A percentile compares a stretch with the other conserved stretches of the same genome.
Evolutionary conservation across 1,284 basidiomycete species (phyloP).

Genomic region (Boletus hoseneyae): DNA sequence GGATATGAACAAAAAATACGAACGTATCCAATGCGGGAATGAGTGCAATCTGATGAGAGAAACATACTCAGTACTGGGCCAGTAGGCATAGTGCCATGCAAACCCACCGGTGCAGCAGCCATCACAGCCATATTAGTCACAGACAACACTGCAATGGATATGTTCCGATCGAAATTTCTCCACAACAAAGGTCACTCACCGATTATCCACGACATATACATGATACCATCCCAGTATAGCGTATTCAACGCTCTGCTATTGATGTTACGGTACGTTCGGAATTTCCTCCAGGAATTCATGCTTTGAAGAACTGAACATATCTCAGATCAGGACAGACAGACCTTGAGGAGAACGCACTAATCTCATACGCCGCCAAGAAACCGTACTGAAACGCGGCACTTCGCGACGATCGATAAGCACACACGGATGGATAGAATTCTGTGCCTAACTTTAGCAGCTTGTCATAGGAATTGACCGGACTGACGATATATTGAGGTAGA

Average conservation of each 20-base stretch:
- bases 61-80: not conserved
- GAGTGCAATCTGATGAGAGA: constrained; percentile 15
- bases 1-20: constrained; percentile 8
- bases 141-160: constrained; percentile 17
- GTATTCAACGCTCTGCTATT: constrained; percentile 21
- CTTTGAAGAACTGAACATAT: constrained; percentile 22
- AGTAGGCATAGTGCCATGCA: not conserved
- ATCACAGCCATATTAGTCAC: constrained; percentile 19
- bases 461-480: constrained; percentile 3
- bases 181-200: constrained; percentile 4
- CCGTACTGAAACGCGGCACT: constrained; percentile 15
- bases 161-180: not conserved
- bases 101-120: constrained; percentile 22
- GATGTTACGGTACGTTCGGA: constrained; percentile 21
- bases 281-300: constrained; percentile 29
- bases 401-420: constrained; percentile 20
- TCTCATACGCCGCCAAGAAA: constrained; percentile 26
- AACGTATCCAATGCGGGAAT: constrained; percentile 28
- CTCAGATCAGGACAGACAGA: not conserved
- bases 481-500: constrained; percentile 20
- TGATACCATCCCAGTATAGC: constrained; percentile 29
- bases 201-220: constrained; percentile 30
- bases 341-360: constrained; percentile 16
- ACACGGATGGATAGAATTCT: constrained; percentile 25
- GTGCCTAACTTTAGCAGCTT: not conserved